Conservation (phyloP, 768 basidiomycete species). For the Leccinum broughii region DNA sequence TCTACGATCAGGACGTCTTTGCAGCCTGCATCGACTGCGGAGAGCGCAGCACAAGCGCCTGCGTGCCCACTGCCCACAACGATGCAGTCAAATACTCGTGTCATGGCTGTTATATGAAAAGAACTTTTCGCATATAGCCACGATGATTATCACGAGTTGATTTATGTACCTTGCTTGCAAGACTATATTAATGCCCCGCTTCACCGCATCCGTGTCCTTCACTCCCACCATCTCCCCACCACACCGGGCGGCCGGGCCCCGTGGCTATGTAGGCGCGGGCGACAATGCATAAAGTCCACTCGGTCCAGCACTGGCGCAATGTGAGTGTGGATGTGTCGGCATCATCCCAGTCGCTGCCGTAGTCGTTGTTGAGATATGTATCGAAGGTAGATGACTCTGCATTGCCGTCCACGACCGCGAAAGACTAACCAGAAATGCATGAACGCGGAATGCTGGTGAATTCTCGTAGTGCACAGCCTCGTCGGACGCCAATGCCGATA, state of each 20-base stretch:
- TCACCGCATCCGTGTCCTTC: no score
- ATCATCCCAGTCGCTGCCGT: not conserved
- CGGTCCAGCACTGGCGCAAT: not conserved
- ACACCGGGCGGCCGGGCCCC: no score
- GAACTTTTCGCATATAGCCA: not conserved
- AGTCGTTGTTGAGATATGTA: slow-evolving; percentile 26
- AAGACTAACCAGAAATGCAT: slow-evolving; percentile 8
- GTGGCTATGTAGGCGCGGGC: slow-evolving; percentile 8
- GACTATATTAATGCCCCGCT: no score
- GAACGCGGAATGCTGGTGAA: slow-evolving; percentile 11
- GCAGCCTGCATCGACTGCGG: slow-evolving; percentile 61
- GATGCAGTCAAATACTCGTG: slow-evolving; percentile 49
- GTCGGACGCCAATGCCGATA: slow-evolving; percentile 19
- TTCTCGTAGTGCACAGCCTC: slow-evolving; percentile 29
- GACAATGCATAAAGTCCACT: slow-evolving; percentile 11
- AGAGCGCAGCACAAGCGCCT: slow-evolving; percentile 63
- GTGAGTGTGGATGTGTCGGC: not conserved
- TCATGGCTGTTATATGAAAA: slow-evolving; percentile 11
- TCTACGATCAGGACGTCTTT: slow-evolving; percentile 62
- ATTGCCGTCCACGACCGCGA: slow-evolving; percentile 14
- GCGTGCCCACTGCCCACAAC: slow-evolving; percentile 69
- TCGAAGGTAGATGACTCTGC: slow-evolving; percentile 21
- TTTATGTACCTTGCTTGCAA: no score
- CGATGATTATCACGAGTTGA: no score
- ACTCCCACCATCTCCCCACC: no score